These are phyloP conservation scores for Tetracentron sinense DNA, from an alignment of 164 flowering plant species.

Conservation along the genomic window DNA sequence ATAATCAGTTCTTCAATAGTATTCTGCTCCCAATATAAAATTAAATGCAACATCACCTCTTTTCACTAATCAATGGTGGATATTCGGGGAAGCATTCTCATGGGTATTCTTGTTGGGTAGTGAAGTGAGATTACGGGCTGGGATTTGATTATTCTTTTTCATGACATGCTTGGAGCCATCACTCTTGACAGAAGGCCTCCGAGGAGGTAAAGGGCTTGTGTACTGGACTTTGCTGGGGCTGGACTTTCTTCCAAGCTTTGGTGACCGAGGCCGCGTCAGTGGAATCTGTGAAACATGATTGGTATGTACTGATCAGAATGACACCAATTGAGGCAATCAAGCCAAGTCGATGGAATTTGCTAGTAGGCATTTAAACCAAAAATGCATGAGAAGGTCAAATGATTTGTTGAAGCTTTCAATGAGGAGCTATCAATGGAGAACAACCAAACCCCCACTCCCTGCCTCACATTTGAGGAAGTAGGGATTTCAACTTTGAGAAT, in stretches of 20 bases:
- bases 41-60: not conserved
- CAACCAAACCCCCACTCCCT: too few species aligned
- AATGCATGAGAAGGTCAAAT: too few species aligned
- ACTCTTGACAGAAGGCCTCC: conserved; percentile 28
- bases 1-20: not conserved
- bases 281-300: too few species aligned
- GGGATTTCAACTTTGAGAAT: too few species aligned
- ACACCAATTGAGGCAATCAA: too few species aligned
- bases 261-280: conserved; percentile 32
- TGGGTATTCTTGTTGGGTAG: conserved; percentile 28
- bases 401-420: too few species aligned
- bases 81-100: conserved; percentile 72
- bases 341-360: too few species aligned
- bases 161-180: conserved; percentile 22
- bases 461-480: too few species aligned
- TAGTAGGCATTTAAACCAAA: too few species aligned
- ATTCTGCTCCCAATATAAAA: conserved; percentile 1
- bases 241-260: conserved; percentile 45
- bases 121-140: conserved; percentile 19
- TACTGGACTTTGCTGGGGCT: conserved; percentile 21
- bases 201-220: conserved; percentile 31
- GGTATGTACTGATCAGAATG: too few species aligned
- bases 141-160: conserved; percentile 25
- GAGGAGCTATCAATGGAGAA: too few species aligned
- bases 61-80: conserved; percentile 31